These are phyloP conservation scores for Fraxinus xanthoxyloides DNA, from an alignment of 305 asterid genomes.

Conservation along the genomic window DNA sequence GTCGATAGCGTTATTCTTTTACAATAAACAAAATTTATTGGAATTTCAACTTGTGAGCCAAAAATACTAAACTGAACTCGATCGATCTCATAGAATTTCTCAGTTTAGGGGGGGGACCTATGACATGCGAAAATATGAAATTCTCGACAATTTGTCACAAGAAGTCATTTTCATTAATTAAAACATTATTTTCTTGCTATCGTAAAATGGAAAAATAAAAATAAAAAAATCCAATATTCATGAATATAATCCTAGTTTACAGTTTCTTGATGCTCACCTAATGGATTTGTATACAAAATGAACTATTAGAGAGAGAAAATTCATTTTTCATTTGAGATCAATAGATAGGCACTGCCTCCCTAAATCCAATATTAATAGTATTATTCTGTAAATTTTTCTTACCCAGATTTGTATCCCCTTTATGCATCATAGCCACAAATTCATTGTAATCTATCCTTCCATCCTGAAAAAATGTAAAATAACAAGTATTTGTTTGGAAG, in stretches of 20 bases:
- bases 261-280: not conserved
- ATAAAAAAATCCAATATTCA: not conserved
- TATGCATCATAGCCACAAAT: constrained; percentile 81
- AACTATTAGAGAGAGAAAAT: not conserved
- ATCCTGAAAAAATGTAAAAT: constrained; percentile 43
- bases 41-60: not conserved
- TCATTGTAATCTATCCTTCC: constrained; percentile 73
- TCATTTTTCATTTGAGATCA: constrained; percentile 19
- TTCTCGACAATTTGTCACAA: too few relatives aligned
- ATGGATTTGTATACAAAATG: constrained; percentile 2
- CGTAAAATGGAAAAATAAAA: not conserved
- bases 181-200: not conserved
- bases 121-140: too few relatives aligned
- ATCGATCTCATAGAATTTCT: not conserved
- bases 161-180: not conserved
- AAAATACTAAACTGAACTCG: not conserved
- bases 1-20: not conserved
- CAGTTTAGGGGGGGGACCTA: not conserved
- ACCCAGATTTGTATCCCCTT: constrained; percentile 44
- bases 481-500: not conserved
- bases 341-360: constrained; percentile 44
- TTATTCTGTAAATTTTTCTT: constrained; percentile 34
- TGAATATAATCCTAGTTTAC: not conserved
- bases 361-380: constrained; percentile 37
- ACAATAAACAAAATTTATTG: not conserved